Evolutionary conservation across 768 basidiomycete species (phyloP).

Genomic region (Psilocybe azurescens): DNA sequence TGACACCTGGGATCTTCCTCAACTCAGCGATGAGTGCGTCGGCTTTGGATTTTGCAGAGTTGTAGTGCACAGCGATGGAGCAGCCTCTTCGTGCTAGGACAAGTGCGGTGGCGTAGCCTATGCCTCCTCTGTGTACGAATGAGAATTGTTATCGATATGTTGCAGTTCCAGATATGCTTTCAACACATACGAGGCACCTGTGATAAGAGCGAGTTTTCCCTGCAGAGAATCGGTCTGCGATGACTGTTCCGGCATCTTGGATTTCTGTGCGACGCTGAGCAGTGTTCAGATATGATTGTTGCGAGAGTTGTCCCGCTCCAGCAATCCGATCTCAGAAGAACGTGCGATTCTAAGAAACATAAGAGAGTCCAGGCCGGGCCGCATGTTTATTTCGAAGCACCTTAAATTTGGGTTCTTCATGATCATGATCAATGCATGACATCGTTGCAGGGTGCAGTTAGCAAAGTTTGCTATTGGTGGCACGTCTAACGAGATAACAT

Average conservation of each 20-base stretch:
- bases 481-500: too few species aligned
- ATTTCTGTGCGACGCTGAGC: not conserved
- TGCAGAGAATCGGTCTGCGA: conserved; percentile 16
- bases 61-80: conserved; percentile 58
- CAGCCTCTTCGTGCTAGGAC: conserved; percentile 49
- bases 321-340: too few species aligned
- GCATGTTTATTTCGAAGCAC: not conserved
- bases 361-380: not conserved
- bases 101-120: conserved; percentile 54
- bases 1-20: conserved; percentile 33
- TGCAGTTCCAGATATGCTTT: not conserved
- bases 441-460: too few species aligned
- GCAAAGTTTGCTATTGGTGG: too few species aligned
- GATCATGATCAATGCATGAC: not conserved
- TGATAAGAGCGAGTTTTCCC: conserved; percentile 32
- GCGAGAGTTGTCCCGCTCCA: too few species aligned
- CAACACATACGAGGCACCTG: conserved; percentile 31
- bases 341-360: not conserved
- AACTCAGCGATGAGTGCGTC: conserved; percentile 44
- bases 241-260: not conserved
- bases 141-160: not conserved
- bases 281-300: too few species aligned
- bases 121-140: conserved; percentile 47
- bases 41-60: conserved; percentile 41
- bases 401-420: not conserved